Percentiles rank a stretch among this genome's conserved stretches.
Evolutionary conservation across 495 filamentous ascomycete species (phyloP).

Genomic region (Xylaria longipes): DNA sequence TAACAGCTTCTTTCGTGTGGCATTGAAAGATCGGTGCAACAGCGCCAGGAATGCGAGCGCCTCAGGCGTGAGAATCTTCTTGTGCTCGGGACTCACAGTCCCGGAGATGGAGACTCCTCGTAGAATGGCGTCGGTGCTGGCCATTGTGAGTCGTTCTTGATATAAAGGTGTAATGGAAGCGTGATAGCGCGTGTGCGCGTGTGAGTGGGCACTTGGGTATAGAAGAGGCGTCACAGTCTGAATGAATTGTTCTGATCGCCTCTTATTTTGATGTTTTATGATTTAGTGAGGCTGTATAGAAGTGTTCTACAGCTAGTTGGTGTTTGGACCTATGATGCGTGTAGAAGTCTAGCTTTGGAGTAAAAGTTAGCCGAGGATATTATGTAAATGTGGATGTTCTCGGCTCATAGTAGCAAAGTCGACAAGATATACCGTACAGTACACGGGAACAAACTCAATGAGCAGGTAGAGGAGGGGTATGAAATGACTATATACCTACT

Average conservation of each 20-base stretch:
- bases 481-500: conserved; percentile 25
- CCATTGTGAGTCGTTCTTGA: conserved; percentile 59
- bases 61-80: conserved; percentile 90
- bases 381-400: conserved; percentile 15
- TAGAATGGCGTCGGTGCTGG: conserved; percentile 74
- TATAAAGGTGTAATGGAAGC: not conserved
- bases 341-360: not conserved
- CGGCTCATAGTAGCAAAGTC: conserved; percentile 5
- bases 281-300: not conserved
- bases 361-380: conserved; percentile 18
- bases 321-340: not conserved
- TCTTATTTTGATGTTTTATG: not conserved
- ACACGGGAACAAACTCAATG: not conserved
- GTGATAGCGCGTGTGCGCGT: conserved; percentile 16
- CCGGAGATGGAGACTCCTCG: conserved; percentile 89
- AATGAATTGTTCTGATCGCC: not conserved
- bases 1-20: conserved; percentile 85
- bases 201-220: not conserved
- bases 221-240: not conserved
- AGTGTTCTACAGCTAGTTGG: not conserved
- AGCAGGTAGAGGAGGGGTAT: conserved; percentile 10
- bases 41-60: conserved; percentile 93
- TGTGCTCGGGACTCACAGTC: conserved; percentile 73
- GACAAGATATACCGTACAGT: conserved; percentile 3
- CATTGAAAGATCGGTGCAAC: conserved; percentile 93